Base-by-base conservation (phyloP, 2,329 filamentous ascomycete genomes). In the Amesomyces nigricolor region DNA sequence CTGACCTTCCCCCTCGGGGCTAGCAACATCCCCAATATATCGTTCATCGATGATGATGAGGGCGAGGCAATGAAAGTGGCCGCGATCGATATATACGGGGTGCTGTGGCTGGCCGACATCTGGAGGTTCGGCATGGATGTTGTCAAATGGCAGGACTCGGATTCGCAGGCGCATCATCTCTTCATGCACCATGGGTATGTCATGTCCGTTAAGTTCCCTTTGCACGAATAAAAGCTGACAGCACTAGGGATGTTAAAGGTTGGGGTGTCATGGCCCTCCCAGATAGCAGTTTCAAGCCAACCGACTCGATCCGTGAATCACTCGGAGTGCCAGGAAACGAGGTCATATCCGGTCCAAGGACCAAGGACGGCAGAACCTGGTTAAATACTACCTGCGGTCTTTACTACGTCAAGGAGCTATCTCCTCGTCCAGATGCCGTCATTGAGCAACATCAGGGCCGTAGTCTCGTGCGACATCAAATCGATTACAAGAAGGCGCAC, bases 1-100 rank as follows among this genome's bases (percentile, higher is more conserved):
- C 63, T 82, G 4, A 65, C 71, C 2, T 68, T 79, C 0, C 72
- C 71, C 0, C 35, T 16, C 0, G 46, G 56, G 0, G 76, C 74
- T 0, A 60, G 68, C 37, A 83, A 83, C 45, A 72, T 82, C 1
- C 80, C 80, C 5, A 79, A 75, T 51, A 66, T 83, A n/a, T 69
- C 73, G 26, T 81, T 83, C 58, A 63, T 73, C 48, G 74, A 76
- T 51, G 72, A 79, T 54, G 59, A 67, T 1, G 40, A 70, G 1
- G 80, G 80, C 1, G 62, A 73, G 2, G 80, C 78, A 2, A 72
- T 78, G 5, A 77, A 75, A 58, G 64, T 83, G 1, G 71, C 74
- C 22, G 79, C 76, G 1, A 66, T 80, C 22, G 80, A 82, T 44
- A 77, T 83, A 39, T 63, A 66, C 10, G 80, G 78, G 1, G 66